Base-by-base conservation (phyloP, 306 rosid species). In the Lotus japonicus region DNA sequence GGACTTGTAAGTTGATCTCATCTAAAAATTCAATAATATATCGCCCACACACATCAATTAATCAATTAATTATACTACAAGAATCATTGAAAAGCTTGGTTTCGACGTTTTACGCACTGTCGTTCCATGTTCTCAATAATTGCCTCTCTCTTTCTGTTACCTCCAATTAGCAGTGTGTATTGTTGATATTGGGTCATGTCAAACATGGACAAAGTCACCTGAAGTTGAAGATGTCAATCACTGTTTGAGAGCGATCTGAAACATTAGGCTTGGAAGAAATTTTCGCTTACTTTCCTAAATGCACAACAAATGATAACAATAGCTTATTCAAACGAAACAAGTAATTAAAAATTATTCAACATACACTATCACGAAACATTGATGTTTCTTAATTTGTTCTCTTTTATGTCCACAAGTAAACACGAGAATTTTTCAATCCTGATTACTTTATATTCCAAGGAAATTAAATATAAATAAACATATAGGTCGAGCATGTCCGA, bases 81-180 rank as follows among this genome's bases (percentile, higher is more conserved):
- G 73, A 75, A 82, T 78, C 64, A 66, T 70, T 76, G 9, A 66
- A 76, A 85, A 71, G 82, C 73, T 73, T 41, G 21, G 51, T 19
- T 80, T 84, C 77, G 75, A 79, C 84, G 73, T 77, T 48, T 74
- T 73, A 77, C 38, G 21, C 14, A 56, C 46, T 62, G 68, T 73
- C 45, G 26, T 6, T 60, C 68, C 74, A 21, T 45, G 11, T 41
- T 64, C 59, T 67, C 82, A 72, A 76, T 76, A 39, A 81, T 76
- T 81, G 78, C 9, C 42, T 16, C 14, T 8, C 41, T 17, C 41
- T 66, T 33, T 57, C 5, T 9, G n/a, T 41, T 31, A 13, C 13
- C 6, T 42, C 12, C 9, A 9, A 9, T 11, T 31, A 58, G 57
- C 54, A 19, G 59, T 39, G 58, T 11, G 28, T 26, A 1, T 38